Conservation (phyloP, 805 yeast genomes). For the Monosporozyma unispora region DNA sequence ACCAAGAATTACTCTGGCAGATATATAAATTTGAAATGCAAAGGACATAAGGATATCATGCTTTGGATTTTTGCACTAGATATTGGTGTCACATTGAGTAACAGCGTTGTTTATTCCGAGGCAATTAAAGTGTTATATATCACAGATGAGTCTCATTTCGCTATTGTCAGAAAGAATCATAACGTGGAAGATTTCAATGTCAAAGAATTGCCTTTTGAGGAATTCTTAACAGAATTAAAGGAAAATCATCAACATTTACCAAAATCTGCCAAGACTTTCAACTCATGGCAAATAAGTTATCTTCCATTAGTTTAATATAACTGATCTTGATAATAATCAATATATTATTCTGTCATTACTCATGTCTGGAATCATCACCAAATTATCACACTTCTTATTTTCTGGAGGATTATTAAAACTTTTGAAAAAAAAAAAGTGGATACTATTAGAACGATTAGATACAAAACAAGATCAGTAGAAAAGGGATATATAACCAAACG, state of each 20-base stretch:
- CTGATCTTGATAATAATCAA: too few species aligned
- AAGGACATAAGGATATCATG: conserved; percentile 3
- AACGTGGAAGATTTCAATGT: conserved; percentile 16
- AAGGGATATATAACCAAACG: not conserved
- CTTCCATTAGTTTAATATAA: not conserved
- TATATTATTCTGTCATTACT: too few species aligned
- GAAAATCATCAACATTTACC: conserved; percentile 12
- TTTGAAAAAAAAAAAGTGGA: not conserved
- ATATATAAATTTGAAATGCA: conserved; percentile 12
- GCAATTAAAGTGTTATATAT: conserved; percentile 23
- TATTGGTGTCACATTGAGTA: conserved; percentile 12
- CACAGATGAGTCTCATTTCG: conserved; percentile 1
- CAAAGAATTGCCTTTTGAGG: conserved; percentile 8
- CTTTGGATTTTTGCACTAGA: conserved; percentile 26
- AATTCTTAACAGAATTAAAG: not conserved
- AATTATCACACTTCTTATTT: not conserved
- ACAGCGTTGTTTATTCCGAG: conserved; percentile 5
- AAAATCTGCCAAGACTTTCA: conserved; percentile 5
- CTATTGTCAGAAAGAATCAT: conserved; percentile 4
- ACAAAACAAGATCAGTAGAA: not conserved
- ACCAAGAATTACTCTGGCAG: conserved; percentile 20
- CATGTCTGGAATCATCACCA: not conserved
- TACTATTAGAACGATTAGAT: not conserved
- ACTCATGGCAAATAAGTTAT: conserved; percentile 21
- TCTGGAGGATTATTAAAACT: not conserved